A percentile compares a stretch with the other conserved stretches of the same genome.
These are phyloP conservation scores for Hypoxylon rickii DNA, from an alignment of 495 filamentous ascomycete genomes.

Conservation along the genomic window DNA sequence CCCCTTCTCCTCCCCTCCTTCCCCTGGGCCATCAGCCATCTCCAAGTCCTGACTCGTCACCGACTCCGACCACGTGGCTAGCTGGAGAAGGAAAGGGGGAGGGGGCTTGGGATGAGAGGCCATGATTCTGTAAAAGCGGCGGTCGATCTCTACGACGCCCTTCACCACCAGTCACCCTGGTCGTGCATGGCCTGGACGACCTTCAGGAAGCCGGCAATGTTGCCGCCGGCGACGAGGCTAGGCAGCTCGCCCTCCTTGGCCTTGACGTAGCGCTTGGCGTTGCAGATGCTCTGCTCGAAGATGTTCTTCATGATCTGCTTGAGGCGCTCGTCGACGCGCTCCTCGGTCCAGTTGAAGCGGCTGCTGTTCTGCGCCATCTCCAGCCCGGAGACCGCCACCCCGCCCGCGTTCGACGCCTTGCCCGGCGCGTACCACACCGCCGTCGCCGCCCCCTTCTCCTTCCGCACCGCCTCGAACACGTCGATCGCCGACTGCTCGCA, in stretches of 20 bases:
- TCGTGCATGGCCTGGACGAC: slow-evolving; percentile 93
- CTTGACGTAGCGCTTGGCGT: slow-evolving; percentile 84
- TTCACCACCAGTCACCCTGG: slow-evolving; percentile 94
- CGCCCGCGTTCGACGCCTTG: slow-evolving; percentile 96
- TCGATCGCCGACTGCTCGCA: slow-evolving; percentile 96
- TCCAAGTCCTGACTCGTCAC: neutral
- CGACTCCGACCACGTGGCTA: no score
- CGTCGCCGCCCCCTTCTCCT: slow-evolving; percentile 64
- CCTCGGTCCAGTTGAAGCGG: slow-evolving; percentile 79
- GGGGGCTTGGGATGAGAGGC: no score
- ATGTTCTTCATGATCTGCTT: slow-evolving; percentile 93
- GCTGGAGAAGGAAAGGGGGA: no score
- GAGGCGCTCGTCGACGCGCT: slow-evolving; percentile 91
- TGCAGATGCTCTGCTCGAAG: slow-evolving; percentile 89
- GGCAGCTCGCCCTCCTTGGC: slow-evolving; percentile 81
- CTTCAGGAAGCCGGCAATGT: slow-evolving; percentile 98
- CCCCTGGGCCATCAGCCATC: neutral
- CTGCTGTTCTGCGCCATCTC: slow-evolving; percentile 99
- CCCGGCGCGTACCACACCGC: slow-evolving; percentile 97
- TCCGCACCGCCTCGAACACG: slow-evolving; percentile 82
- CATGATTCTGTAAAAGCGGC: no score
- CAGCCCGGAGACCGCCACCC: slow-evolving; percentile 95
- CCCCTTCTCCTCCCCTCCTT: neutral
- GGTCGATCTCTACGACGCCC: neutral
- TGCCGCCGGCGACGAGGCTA: slow-evolving; percentile 86